phyloP scores from a whole-genome alignment of 1,284 basidiomycete species.

The Austroboletus novae-zelandiae region DNA sequence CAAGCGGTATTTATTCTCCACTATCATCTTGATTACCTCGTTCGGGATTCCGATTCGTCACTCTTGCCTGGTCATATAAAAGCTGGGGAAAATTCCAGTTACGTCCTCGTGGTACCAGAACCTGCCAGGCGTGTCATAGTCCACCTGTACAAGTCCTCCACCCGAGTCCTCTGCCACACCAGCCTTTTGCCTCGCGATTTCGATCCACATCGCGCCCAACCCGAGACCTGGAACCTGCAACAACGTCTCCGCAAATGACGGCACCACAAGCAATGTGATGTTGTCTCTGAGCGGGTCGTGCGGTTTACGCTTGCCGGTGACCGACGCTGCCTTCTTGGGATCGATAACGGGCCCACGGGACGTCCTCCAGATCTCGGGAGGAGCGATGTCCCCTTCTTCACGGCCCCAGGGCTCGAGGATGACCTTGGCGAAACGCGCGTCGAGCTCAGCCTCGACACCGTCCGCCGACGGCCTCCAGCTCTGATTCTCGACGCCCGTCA shows the following conservation, averaged over 20 bases:
- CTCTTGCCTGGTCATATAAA: constrained; percentile 18
- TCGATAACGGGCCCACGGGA: constrained; percentile 43
- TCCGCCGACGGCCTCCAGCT: constrained; percentile 32
- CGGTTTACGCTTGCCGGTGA: constrained; percentile 16
- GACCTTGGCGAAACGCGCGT: constrained; percentile 45
- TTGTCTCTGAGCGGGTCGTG: constrained; percentile 52
- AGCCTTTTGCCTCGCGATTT: constrained; percentile 45
- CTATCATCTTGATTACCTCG: too few relatives aligned
- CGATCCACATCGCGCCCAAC: constrained; percentile 58
- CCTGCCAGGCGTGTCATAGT: constrained; percentile 3
- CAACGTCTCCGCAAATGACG: constrained; percentile 42
- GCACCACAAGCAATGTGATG: constrained; percentile 55
- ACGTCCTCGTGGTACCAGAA: constrained; percentile 36
- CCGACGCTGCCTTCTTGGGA: constrained; percentile 6
- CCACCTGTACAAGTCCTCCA: background rate
- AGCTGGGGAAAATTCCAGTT: constrained; percentile 34
- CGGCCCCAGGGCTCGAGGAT: constrained; percentile 55
- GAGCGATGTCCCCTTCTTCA: constrained; percentile 39
- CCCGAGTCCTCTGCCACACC: constrained; percentile 2
- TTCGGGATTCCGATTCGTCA: too few relatives aligned
- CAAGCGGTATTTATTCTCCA: too few relatives aligned
- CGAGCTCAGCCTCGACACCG: constrained; percentile 51
- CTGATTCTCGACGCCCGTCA: background rate
- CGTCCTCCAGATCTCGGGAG: constrained; percentile 38
- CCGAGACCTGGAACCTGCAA: constrained; percentile 44